Percentiles rank a stretch among this genome's conserved stretches.
phyloP scores from a whole-genome alignment of 129 eudicot genomes.

The Escallonia herrerae region DNA sequence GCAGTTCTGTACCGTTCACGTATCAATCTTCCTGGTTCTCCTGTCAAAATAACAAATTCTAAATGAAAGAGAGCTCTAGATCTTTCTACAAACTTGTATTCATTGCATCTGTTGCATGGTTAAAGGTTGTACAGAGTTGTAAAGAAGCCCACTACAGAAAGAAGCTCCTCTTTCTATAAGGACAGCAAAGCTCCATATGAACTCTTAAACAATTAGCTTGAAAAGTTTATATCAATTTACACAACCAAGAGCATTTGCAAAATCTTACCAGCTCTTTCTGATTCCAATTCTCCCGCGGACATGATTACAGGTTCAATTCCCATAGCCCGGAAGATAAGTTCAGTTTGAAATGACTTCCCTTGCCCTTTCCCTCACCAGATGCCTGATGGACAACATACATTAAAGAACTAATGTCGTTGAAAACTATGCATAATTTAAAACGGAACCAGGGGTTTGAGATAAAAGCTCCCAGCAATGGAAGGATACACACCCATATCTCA shows the following conservation, averaged over 20 bases:
- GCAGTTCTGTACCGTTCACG: constrained; percentile 98
- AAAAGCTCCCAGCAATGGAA: background rate
- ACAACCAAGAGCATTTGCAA: background rate
- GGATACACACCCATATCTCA: background rate
- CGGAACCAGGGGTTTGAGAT: background rate
- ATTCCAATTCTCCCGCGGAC: constrained; percentile 98
- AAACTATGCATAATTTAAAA: too few species aligned
- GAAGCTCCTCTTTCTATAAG: too few species aligned
- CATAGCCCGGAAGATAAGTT: constrained; percentile 89
- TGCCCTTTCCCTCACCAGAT: constrained; percentile 99
- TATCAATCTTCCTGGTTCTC: constrained; percentile 95
- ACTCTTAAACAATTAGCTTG: too few species aligned
- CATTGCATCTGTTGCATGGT: too few species aligned
- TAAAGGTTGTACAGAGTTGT: too few species aligned
- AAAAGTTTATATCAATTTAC: constrained; percentile 13
- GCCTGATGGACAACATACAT: constrained; percentile 35
- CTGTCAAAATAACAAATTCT: constrained; percentile 24
- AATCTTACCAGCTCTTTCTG: constrained; percentile 90
- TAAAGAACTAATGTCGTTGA: too few species aligned
- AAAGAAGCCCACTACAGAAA: too few species aligned
- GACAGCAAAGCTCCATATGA: too few species aligned
- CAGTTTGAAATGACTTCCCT: constrained; percentile 96
- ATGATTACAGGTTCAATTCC: constrained; percentile 90
- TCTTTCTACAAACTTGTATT: too few species aligned
- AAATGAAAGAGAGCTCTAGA: too few species aligned